A percentile compares a stretch with the other conserved stretches of the same genome.
Evolutionary conservation across 306 rosid genomes (phyloP).

Genomic region (Phaseolus lunatus): DNA sequence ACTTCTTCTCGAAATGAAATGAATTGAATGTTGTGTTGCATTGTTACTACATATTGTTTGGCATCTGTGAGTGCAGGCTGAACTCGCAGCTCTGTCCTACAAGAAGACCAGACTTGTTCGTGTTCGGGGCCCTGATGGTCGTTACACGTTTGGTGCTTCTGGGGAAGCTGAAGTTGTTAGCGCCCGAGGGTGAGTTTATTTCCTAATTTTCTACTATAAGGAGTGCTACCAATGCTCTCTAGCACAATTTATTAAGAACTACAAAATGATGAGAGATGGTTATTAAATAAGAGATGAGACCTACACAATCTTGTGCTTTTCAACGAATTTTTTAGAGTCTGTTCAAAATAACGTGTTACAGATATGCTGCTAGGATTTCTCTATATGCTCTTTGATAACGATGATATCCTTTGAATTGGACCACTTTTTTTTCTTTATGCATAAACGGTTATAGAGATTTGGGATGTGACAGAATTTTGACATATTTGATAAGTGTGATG

Average conservation of each 20-base stretch:
- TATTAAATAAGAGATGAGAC: neutral
- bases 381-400: neutral
- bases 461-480: neutral
- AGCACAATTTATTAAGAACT: neutral
- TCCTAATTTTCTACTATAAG: constrained; percentile 10
- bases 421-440: neutral
- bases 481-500: neutral
- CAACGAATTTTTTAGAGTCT: no score
- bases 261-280: no score
- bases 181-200: constrained; percentile 79
- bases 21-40: neutral
- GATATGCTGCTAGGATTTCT: neutral
- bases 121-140: constrained; percentile 72
- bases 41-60: constrained; percentile 6
- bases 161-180: constrained; percentile 96
- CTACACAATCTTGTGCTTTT: neutral
- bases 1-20: neutral
- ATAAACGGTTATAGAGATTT: no score
- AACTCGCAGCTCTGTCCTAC: constrained; percentile 86
- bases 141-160: constrained; percentile 68
- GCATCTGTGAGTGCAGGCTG: constrained; percentile 64
- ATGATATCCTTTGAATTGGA: constrained; percentile 4
- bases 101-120: constrained; percentile 91
- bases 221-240: neutral
- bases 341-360: neutral